A percentile compares a stretch with the other conserved stretches of the same genome.
phyloP scores from a whole-genome alignment of 2,329 filamentous ascomycete species.

The Calonectria crousiana region DNA sequence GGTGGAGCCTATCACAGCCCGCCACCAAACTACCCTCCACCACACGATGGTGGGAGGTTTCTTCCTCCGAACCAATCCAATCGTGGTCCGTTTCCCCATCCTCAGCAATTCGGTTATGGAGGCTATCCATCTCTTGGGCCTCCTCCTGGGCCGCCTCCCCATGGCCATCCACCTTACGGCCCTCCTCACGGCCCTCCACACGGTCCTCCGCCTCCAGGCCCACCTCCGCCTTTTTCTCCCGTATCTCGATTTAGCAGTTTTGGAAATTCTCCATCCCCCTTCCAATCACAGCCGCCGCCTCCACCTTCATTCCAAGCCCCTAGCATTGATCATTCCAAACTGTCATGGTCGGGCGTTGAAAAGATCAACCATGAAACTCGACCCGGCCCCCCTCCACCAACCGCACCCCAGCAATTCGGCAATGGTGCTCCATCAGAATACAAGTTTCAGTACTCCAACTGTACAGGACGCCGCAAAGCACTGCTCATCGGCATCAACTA shows the following conservation, averaged over 20 bases:
- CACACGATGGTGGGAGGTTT: neutral
- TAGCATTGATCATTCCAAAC: conserved; percentile 59
- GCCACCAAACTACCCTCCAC: neutral
- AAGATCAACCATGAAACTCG: conserved; percentile 41
- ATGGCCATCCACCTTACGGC: neutral
- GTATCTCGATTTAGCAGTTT: conserved; percentile 30
- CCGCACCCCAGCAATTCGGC: conserved; percentile 69
- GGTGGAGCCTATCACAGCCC: neutral
- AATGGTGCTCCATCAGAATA: conserved; percentile 77
- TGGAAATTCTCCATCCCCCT: conserved; percentile 44
- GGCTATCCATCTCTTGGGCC: conserved; percentile 45
- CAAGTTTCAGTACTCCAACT: conserved; percentile 81
- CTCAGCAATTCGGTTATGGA: conserved; percentile 34
- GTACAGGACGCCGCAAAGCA: conserved; percentile 79
- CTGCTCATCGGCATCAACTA: conserved; percentile 86
- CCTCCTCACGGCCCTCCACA: neutral
- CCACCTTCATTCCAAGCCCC: conserved; percentile 58
- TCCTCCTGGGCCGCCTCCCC: conserved; percentile 26
- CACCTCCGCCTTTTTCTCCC: conserved; percentile 42
- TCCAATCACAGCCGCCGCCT: conserved; percentile 46
- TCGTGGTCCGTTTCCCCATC: conserved; percentile 20
- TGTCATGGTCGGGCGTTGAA: conserved; percentile 52
- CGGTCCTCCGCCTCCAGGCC: conserved; percentile 39
- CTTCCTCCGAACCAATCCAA: conserved; percentile 7
- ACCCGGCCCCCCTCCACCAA: conserved; percentile 59